Conservation (phyloP, 306 rosid species). For the Clitoria ternatea region DNA sequence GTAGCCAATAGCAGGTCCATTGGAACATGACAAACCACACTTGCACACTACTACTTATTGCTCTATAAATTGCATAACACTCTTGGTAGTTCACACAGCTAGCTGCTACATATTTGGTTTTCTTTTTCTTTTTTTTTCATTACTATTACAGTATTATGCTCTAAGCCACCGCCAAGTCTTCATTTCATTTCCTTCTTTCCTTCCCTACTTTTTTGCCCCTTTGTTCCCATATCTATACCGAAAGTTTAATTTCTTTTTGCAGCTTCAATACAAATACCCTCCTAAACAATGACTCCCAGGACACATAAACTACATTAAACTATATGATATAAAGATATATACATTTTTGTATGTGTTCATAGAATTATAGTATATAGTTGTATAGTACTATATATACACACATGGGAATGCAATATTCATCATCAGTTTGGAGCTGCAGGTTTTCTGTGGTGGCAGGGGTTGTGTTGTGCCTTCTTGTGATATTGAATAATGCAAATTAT, state of each 20-base stretch:
- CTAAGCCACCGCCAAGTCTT: constrained; percentile 9
- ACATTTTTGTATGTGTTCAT: not conserved
- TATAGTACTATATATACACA: too few species aligned
- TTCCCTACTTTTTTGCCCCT: not conserved
- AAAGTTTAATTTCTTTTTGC: not conserved
- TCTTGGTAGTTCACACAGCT: not conserved
- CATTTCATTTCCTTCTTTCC: not conserved
- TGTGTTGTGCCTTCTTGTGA: constrained; percentile 26
- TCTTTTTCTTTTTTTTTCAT: not conserved
- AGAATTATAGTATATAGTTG: not conserved
- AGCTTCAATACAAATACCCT: not conserved
- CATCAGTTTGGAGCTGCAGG: not conserved
- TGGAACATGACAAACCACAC: not conserved
- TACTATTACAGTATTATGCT: not conserved
- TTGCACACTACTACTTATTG: not conserved
- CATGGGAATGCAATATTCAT: constrained; percentile 13
- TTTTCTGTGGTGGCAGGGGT: constrained; percentile 3
- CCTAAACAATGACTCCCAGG: too few species aligned
- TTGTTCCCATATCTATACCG: not conserved
- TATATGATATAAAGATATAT: not conserved
- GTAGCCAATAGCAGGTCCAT: not conserved
- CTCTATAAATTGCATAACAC: not conserved
- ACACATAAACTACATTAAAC: too few species aligned
- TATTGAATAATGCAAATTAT: constrained; percentile 13
- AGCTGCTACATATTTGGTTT: not conserved